phyloP scores from a whole-genome alignment of 2,329 filamentous ascomycete species.

The Pleurostoma richardsiae region DNA sequence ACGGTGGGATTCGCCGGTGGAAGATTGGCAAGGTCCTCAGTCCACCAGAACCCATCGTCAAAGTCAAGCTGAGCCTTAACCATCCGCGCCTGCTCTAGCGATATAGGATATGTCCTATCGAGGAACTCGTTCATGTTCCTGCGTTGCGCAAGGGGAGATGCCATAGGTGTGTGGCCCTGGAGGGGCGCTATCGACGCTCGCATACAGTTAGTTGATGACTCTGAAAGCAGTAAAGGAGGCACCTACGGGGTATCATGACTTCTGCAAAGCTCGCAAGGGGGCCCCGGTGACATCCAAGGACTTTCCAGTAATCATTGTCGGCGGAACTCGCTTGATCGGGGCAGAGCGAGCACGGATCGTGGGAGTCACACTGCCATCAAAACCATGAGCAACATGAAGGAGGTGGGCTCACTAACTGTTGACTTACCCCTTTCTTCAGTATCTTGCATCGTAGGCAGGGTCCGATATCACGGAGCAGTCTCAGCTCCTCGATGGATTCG shows the following conservation, averaged over 20 bases:
- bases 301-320: constrained; percentile 39
- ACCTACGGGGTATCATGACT: constrained; percentile 43
- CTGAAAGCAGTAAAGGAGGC: background rate
- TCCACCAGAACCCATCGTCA: constrained; percentile 54
- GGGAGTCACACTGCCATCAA: constrained; percentile 42
- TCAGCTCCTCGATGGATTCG: constrained; percentile 53
- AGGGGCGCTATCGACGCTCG: constrained; percentile 41
- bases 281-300: constrained; percentile 47
- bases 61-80: constrained; percentile 45
- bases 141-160: constrained; percentile 43
- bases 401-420: background rate
- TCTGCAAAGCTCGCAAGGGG: constrained; percentile 41
- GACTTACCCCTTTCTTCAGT: constrained; percentile 37
- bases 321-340: constrained; percentile 27
- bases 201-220: constrained; percentile 12
- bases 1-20: constrained; percentile 30
- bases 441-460: constrained; percentile 48
- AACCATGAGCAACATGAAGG: constrained; percentile 11
- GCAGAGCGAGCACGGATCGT: constrained; percentile 44
- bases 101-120: constrained; percentile 36
- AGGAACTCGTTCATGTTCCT: constrained; percentile 48
- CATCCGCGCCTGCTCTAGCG: constrained; percentile 31
- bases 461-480: constrained; percentile 39
- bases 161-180: constrained; percentile 43
- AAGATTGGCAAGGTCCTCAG: constrained; percentile 39